Percentiles rank a stretch among this genome's conserved stretches.
phyloP scores from a whole-genome alignment of 495 filamentous ascomycete genomes.

The Talaromyces nanjingensis region DNA sequence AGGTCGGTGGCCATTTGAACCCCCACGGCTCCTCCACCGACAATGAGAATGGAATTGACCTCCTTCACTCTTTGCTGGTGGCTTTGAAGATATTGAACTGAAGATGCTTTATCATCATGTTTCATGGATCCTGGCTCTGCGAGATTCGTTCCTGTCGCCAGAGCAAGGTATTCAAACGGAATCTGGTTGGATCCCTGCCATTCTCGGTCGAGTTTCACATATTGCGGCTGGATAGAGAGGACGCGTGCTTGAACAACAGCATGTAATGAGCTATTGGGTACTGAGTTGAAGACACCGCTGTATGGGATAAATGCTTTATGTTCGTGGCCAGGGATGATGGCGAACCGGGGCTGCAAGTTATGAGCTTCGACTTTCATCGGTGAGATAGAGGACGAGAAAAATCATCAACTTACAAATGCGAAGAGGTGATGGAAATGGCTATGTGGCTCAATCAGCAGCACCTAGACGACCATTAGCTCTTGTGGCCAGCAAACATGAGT shows the following conservation, averaged over 20 bases:
- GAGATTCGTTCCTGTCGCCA: slow-evolving; percentile 42
- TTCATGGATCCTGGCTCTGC: slow-evolving; percentile 39
- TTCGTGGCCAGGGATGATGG: slow-evolving; percentile 39
- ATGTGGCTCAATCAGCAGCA: slow-evolving; percentile 43
- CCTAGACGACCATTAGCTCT: slow-evolving; percentile 17
- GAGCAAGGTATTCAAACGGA: slow-evolving; percentile 39
- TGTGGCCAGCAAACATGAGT: neutral
- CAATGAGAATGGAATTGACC: slow-evolving; percentile 42
- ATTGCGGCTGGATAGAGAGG: slow-evolving; percentile 28
- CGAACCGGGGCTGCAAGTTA: slow-evolving; percentile 39
- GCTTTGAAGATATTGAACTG: slow-evolving; percentile 30
- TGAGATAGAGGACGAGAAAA: neutral
- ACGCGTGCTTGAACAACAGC: slow-evolving; percentile 36
- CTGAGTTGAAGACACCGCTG: slow-evolving; percentile 27
- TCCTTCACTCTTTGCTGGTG: slow-evolving; percentile 29
- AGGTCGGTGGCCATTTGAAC: slow-evolving; percentile 55
- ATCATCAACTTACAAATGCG: slow-evolving; percentile 34
- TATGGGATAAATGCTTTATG: slow-evolving; percentile 53
- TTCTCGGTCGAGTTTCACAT: slow-evolving; percentile 38
- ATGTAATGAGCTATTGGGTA: slow-evolving; percentile 27
- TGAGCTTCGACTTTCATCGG: neutral
- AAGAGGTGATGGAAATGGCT: slow-evolving; percentile 50
- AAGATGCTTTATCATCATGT: slow-evolving; percentile 37
- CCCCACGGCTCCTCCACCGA: slow-evolving; percentile 56
- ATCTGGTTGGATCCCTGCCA: slow-evolving; percentile 37